Base-by-base conservation (phyloP, 2,329 filamentous ascomycete genomes). In the Orbilia oligospora region DNA sequence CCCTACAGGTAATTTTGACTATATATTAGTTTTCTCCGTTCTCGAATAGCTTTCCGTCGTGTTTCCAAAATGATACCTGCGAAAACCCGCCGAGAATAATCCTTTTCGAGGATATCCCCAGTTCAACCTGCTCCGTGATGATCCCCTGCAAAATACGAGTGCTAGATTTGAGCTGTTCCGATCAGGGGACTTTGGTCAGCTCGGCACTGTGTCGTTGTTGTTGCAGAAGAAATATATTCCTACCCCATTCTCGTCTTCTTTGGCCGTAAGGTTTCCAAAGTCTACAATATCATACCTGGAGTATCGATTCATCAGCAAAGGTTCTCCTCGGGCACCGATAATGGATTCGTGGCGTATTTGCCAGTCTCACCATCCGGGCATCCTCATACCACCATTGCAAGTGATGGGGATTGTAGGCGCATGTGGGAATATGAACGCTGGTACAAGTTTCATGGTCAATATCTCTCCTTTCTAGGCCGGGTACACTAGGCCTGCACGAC, bases 381-480 rank as follows among this genome's bases (percentile, higher is more conserved):
- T 76, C 16, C 72, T 66, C 72, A 71, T 66, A 4, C 66, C 66
- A 4, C 48, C 49, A n/a, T 76, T 76, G 24, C 91, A 87, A n/a
- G 93, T 94, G 83, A 97, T 93, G 36, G 94, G 93, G 68, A 97
- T 96, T 44, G 85, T 86, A 4, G 95, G 94, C 30, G 96, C 96
- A 86, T 97, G 93, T 16, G 96, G 96, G 84, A 99, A 91, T 83
- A 99, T 90, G 85, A 98, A 98, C 83, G 95, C 92, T 84, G n/a
- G n/a, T n/a, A 97, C 14, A 44, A 27, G 93, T 85, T 97, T 92
- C 73, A 94, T 90, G 80, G 27, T 58, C 53, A 38, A n/a, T 22
- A 6, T 16, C 10, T 20, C n/a, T 30, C n/a, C 14, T 38, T 30
- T 6, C 30, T 8, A 18, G 6, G 16, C 22, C n/a, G 38, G 14